These are phyloP conservation scores for Monosporascus sp. DNA, from an alignment of 2,329 filamentous ascomycete genomes.

Conservation along the genomic window DNA sequence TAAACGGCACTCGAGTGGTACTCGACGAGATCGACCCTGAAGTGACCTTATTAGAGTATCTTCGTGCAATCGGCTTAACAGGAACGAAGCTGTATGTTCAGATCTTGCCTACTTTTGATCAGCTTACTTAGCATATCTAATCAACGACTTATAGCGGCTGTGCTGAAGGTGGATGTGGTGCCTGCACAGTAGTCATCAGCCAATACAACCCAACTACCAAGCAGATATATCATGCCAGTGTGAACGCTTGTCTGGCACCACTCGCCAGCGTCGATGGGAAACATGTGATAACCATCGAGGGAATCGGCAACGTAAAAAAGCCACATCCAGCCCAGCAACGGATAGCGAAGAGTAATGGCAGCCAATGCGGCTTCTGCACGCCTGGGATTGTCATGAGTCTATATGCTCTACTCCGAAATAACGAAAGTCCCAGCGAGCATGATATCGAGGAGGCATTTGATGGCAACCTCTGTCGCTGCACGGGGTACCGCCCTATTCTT, in stretches of 20 bases:
- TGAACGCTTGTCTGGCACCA: conserved; percentile 93
- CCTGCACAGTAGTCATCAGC: conserved; percentile 91
- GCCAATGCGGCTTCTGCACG: conserved; percentile 91
- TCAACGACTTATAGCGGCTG: conserved; percentile 56
- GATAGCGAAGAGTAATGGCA: conserved; percentile 85
- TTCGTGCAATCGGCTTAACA: conserved; percentile 86
- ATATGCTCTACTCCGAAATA: conserved; percentile 87
- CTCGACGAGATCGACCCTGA: conserved; percentile 88
- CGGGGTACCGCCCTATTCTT: conserved; percentile 88
- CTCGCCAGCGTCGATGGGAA: conserved; percentile 93
- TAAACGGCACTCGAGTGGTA: conserved; percentile 87
- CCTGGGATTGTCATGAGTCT: conserved; percentile 97
- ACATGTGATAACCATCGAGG: conserved; percentile 96
- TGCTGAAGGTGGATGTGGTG: conserved; percentile 92
- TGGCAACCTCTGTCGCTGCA: conserved; percentile 92
- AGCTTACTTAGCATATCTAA: neutral
- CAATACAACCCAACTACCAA: conserved; percentile 91
- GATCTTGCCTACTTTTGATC: neutral
- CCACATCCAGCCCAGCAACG: conserved; percentile 90
- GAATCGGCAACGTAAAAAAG: conserved; percentile 80
- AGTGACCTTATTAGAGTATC: conserved; percentile 84
- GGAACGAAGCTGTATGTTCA: conserved; percentile 77
- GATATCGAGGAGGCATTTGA: conserved; percentile 96
- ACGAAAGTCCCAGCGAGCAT: conserved; percentile 67
- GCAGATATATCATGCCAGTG: conserved; percentile 90